Evolutionary conservation across 768 basidiomycete genomes (phyloP), one percentile per base, ranked within the genome.

Genomic region (Rubroboletus satanas): DNA sequence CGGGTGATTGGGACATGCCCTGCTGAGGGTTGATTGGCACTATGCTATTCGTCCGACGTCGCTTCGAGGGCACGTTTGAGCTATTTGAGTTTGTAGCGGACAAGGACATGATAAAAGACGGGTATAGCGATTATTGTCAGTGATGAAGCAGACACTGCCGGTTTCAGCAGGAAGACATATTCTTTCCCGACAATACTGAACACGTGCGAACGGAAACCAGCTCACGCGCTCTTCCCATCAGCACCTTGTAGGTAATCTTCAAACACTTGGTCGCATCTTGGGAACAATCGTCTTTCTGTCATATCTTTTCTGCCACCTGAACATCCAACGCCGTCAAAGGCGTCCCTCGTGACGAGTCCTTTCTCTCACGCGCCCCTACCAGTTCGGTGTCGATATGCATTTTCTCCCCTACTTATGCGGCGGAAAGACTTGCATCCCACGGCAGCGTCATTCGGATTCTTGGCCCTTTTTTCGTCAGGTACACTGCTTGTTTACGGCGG

Each of bases 1-100:
- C 60, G 33, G 71, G 51, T 32, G 76, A 73, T 48, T 78, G 75
- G 59, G 71, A 58, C 63, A 74, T 66, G 12, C 51, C 55, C 53
- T 65, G 65, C 28, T 56, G 62, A 21, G 52, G 26, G 51, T 35
- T 60, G 44, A 59, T 31, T 44, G 50, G 59, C 17, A 58, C 56
- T 12, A 51, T 63, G 53, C 71, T 69, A 39, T 72, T 72, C 12
- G 81, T 80, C 57, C 85, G 77, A 59, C 84, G 77, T 58, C 84
- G 79, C 70, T 88, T 88, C 7, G 76, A 67, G 37, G 79, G 73
- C 17, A 73, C 65, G 57, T 86, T 83, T 57, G 82, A 79, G 53
- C 71, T 73, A 65, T 83, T 84, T 29, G 82, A 80, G 49, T 75
- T 67, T 11, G 85, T 80, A 47, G 81, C 74, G 45, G 84, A 85